Conservation (phyloP, 1,139 yeast species). For the Torulaspora globosa region DNA sequence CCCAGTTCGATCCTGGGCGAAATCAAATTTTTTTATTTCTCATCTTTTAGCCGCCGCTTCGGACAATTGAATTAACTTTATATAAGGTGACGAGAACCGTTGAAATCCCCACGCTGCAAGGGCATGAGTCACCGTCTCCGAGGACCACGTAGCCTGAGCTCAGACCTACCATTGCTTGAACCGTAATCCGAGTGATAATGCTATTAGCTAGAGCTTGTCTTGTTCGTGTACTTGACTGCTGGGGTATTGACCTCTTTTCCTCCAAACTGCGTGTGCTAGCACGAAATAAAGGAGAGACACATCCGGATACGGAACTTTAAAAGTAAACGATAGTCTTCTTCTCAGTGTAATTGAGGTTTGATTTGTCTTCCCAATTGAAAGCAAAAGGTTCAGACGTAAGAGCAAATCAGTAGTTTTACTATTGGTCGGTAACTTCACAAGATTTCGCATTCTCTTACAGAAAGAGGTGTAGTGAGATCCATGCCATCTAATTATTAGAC, state of each 20-base stretch:
- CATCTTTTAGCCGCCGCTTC: neutral
- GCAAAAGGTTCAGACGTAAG: neutral
- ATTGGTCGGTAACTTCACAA: no score
- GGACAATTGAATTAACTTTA: neutral
- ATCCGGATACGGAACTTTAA: neutral
- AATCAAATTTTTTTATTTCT: conserved; percentile 51
- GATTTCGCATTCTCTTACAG: neutral
- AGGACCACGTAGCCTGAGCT: neutral
- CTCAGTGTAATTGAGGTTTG: neutral
- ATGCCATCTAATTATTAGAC: conserved; percentile 1
- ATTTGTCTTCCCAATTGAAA: neutral
- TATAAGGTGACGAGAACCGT: neutral
- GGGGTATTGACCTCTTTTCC: neutral
- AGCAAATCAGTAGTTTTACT: neutral
- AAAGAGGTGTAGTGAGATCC: neutral
- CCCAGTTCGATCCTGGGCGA: conserved; percentile 99
- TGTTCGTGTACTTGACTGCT: neutral
- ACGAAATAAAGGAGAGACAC: neutral
- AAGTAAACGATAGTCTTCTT: neutral
- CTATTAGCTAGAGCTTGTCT: neutral
- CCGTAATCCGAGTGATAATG: neutral
- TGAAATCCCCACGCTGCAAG: neutral
- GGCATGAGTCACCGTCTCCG: neutral
- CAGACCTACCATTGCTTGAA: no score
- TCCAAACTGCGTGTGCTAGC: neutral